Evolutionary conservation across 306 rosid genomes (phyloP).

Genomic region (Acacia acuminata): DNA sequence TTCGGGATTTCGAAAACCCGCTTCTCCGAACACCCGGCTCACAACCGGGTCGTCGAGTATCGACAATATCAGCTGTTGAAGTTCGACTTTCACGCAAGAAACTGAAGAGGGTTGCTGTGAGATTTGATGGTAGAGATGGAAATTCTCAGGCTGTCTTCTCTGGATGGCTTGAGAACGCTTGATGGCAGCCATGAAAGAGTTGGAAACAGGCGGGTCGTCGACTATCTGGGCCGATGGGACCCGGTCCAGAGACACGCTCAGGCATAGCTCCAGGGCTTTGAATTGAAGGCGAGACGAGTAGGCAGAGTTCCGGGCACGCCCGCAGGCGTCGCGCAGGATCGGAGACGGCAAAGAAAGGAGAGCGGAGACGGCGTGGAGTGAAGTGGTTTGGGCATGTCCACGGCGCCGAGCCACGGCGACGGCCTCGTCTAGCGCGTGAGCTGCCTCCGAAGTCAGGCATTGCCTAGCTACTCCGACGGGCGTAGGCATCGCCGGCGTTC

Average conservation of each 20-base stretch:
- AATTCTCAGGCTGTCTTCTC: conserved; percentile 83
- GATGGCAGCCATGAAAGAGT: conserved; percentile 97
- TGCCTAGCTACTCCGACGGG: conserved; percentile 85
- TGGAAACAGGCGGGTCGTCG: conserved; percentile 86
- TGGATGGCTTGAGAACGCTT: conserved; percentile 98
- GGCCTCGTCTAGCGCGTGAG: conserved; percentile 83
- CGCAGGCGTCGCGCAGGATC: conserved; percentile 77
- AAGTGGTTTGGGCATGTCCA: conserved; percentile 87
- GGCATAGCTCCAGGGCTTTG: conserved; percentile 87
- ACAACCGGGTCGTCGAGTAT: conserved; percentile 97
- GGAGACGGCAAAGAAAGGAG: conserved; percentile 71
- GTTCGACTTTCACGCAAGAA: conserved; percentile 75
- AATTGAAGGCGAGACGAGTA: conserved; percentile 88
- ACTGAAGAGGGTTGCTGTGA: conserved; percentile 68
- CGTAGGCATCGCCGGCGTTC: conserved; percentile 76
- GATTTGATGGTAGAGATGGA: conserved; percentile 64
- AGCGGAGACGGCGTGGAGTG: conserved; percentile 89
- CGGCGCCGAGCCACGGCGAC: conserved; percentile 90
- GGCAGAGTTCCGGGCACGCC: conserved; percentile 78
- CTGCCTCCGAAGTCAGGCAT: conserved; percentile 84
- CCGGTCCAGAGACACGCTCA: conserved; percentile 83
- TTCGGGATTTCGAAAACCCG: conserved; percentile 98
- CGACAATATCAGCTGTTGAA: conserved; percentile 76
- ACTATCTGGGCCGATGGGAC: conserved; percentile 58
- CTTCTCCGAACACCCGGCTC: conserved; percentile 89